phyloP scores from a whole-genome alignment of 2,329 filamentous ascomycete species.

The Epichloe sp. region DNA sequence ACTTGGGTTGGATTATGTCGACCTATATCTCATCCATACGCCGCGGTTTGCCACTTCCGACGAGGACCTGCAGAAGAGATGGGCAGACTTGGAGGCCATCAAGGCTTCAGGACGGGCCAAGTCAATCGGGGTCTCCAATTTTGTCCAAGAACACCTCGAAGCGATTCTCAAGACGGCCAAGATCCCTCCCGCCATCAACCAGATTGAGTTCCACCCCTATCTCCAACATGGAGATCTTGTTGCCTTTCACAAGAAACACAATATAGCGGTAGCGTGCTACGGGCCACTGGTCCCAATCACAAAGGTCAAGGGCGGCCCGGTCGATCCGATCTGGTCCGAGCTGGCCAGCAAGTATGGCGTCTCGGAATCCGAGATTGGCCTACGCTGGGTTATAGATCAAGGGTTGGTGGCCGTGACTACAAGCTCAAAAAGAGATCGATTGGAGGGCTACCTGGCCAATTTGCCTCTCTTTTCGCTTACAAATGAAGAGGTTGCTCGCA shows the following conservation, averaged over 20 bases:
- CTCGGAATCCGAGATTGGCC: constrained; percentile 38
- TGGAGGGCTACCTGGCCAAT: constrained; percentile 41
- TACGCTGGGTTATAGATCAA: constrained; percentile 49
- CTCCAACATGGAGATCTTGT: constrained; percentile 50
- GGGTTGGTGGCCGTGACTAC: constrained; percentile 47
- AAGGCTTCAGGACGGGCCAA: constrained; percentile 50
- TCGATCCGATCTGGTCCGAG: constrained; percentile 35
- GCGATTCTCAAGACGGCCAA: constrained; percentile 43
- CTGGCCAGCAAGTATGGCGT: constrained; percentile 47
- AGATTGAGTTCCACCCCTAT: constrained; percentile 73
- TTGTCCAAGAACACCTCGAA: constrained; percentile 43
- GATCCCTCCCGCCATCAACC: constrained; percentile 56
- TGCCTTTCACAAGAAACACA: constrained; percentile 41
- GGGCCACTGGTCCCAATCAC: constrained; percentile 39
- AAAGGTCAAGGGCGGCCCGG: constrained; percentile 35
- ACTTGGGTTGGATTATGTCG: constrained; percentile 57
- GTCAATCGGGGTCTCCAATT: constrained; percentile 72
- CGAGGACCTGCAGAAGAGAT: constrained; percentile 42
- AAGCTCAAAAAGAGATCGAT: constrained; percentile 41
- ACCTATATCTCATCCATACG: constrained; percentile 54
- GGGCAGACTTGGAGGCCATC: constrained; percentile 52
- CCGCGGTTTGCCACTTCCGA: constrained; percentile 39
- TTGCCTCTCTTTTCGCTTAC: constrained; percentile 45
- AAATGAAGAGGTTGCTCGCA: constrained; percentile 41
- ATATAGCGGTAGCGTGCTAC: constrained; percentile 45